Evolutionary conservation across 2,329 filamentous ascomycete genomes (phyloP).

Genomic region (Xylaria digitata): DNA sequence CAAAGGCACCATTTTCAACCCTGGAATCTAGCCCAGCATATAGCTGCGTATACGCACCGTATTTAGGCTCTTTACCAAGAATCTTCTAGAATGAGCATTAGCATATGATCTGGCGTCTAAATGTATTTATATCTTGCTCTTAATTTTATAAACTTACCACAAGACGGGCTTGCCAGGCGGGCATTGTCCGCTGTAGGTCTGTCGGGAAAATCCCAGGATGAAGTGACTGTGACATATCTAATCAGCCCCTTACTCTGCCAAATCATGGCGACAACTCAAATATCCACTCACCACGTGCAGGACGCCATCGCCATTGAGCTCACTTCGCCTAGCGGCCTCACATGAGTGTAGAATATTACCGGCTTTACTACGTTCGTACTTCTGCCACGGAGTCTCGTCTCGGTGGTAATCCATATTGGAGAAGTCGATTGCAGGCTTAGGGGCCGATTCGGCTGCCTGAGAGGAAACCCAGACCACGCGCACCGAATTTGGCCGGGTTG

Average conservation of each 20-base stretch:
- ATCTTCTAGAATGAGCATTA: slow-evolving; percentile 28
- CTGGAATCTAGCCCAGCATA: slow-evolving; percentile 54
- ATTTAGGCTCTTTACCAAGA: slow-evolving; percentile 38
- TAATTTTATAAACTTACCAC: slow-evolving; percentile 17
- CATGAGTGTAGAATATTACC: slow-evolving; percentile 16
- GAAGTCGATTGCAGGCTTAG: slow-evolving; percentile 40
- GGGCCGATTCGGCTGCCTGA: slow-evolving; percentile 33
- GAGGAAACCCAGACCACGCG: slow-evolving; percentile 49
- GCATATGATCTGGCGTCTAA: slow-evolving; percentile 8
- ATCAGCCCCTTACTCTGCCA: background rate
- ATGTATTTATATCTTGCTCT: too few species aligned
- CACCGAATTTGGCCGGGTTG: slow-evolving; percentile 22
- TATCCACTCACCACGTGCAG: slow-evolving; percentile 21
- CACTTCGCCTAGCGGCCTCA: slow-evolving; percentile 21
- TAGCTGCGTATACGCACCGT: slow-evolving; percentile 56
- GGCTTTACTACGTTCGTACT: slow-evolving; percentile 27
- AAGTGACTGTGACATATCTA: slow-evolving; percentile 10
- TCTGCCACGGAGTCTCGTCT: slow-evolving; percentile 21
- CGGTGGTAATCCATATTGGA: slow-evolving; percentile 40
- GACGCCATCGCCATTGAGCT: slow-evolving; percentile 10
- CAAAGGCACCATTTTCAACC: slow-evolving; percentile 47
- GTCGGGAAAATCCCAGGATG: slow-evolving; percentile 24
- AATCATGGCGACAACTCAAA: background rate
- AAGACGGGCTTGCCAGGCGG: slow-evolving; percentile 21
- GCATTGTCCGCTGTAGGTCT: slow-evolving; percentile 24